Percentiles rank a stretch among this genome's conserved stretches.
Evolutionary conservation across 495 filamentous ascomycete species (phyloP).

Genomic region (Trichocladium uniseriatum): DNA sequence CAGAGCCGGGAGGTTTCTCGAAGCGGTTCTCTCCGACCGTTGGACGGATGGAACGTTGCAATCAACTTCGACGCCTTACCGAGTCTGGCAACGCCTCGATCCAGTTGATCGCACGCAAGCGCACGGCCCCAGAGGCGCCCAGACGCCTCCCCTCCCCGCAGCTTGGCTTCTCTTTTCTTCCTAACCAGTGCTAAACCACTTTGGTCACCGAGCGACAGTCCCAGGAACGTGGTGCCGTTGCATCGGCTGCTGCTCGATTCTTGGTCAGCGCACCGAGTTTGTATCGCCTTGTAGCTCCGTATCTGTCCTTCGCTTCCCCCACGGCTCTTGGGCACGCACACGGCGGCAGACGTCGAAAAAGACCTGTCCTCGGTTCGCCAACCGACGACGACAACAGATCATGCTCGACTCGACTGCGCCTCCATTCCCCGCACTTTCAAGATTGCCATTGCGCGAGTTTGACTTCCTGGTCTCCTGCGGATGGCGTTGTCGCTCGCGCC

Average conservation of each 20-base stretch:
- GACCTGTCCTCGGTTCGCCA: neutral
- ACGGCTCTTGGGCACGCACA: too few species aligned
- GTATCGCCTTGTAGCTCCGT: neutral
- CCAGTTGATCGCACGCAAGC: neutral
- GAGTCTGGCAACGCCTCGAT: neutral
- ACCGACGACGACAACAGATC: neutral
- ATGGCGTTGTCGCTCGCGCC: too few species aligned
- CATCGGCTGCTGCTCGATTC: neutral
- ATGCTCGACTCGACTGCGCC: neutral
- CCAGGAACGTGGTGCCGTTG: neutral
- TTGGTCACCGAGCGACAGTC: conserved; percentile 9
- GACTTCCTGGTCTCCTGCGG: too few species aligned
- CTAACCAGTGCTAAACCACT: too few species aligned
- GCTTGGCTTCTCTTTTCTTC: conserved; percentile 6
- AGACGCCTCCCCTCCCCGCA: conserved; percentile 7
- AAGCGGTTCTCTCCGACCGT: conserved; percentile 3
- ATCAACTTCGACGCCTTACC: conserved; percentile 3
- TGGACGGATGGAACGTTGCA: conserved; percentile 14
- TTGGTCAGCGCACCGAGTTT: neutral
- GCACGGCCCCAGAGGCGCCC: too few species aligned
- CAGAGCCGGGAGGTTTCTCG: neutral
- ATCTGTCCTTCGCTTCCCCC: neutral
- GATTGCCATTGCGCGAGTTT: too few species aligned
- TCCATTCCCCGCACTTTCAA: too few species aligned
- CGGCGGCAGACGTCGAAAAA: too few species aligned